Base-by-base conservation (phyloP, 192 early-diverging fungal species). In the Cetraspora pellucida region DNA sequence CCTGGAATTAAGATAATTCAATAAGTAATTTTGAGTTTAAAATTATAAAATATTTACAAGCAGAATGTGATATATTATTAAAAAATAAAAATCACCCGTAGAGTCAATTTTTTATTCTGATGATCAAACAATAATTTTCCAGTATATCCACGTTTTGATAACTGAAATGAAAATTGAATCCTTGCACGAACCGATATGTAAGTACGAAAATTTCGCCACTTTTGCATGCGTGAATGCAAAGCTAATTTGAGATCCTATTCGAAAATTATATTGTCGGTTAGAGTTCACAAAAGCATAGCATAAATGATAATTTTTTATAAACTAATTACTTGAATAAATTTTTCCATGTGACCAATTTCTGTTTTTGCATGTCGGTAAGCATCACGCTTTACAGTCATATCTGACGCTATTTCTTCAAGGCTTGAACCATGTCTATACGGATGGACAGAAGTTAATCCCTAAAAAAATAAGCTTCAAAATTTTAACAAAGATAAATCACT, bases 101-200 rank as follows among this genome's bases (percentile, higher is more conserved):
- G 85, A 14, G 81, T 77, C 16, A 98, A 84, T 50, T 83, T 86
- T 55, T 87, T 79, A 47, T 84, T 79, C 3, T 81, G 44, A 78
- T 97, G 93, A 59, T 96, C 86, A 72, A 99, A 89, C 30, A 86
- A 80, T 19, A 99, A 83, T 68, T 85, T 85, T 11, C 96, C 97
- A 13, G 85, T 84, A 82, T 94, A 98, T 7, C 94, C 95, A 43
- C 98, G 90, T 76, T 90, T 88, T 11, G 84, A 72, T 73, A 99
- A 86, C 61, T 94, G 85, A 49, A 87, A 85, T 21, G 80, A 74
- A 80, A 99, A 99, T 68, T 91, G 83, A 74, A 85, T 75, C 69
- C 87, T 91, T 17, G 95, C 92, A 67, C 91, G 85, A 21, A 91
- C 60, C 3, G 94, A 80, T 74, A 99, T 95, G 75, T 82, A 90